Base-by-base conservation (phyloP, 805 yeast genomes). In the Zygotorulaspora sp. region DNA sequence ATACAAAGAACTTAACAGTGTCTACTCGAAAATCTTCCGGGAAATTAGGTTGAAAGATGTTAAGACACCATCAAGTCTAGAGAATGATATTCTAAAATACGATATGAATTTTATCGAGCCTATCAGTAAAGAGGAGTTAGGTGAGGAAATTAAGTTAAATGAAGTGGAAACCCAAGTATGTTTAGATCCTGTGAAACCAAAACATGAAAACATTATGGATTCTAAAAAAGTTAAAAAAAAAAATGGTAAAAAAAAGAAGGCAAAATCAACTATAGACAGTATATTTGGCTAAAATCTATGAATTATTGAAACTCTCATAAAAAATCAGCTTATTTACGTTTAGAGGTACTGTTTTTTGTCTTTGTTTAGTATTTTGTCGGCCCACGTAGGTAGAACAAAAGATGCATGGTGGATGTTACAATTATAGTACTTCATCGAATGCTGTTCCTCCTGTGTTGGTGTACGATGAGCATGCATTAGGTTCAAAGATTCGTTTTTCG, bases 341-440 rank as follows among this genome's bases (percentile, higher is more conserved):
- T n/a, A n/a, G n/a, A n/a, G n/a, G n/a, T n/a, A n/a, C n/a, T n/a
- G n/a, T n/a, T n/a, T n/a, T n/a, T n/a, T n/a, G n/a, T n/a, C n/a
- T 30, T 41, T 24, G 35, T 52, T 50, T n/a, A 55, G 39, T 18
- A 58, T 53, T 16, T 60, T 60, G 32, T 70, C 64, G 0, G 92
- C 95, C 87, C 90, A 84, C 27, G 77, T 77, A 18, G 96, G 96
- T 39, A 86, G 65, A 19, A 85, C 75, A 57, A 84, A 86, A 30
- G 90, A 72, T 3, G 89, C 78, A 41, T 66, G 62, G 63, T 86
- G 96, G 30, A 86, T 76, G 29, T 65, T 65, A 19, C 70, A 55
- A 52, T 74, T 82, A 66, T 86, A 86, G 61, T 86, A 86, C 51
- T 64, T 71, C 62, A 82, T 73, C 36, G 70, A 53, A 38, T 62